Evolutionary conservation across 495 filamentous ascomycete genomes (phyloP).

Genomic region (Alectoria sarmentosa): DNA sequence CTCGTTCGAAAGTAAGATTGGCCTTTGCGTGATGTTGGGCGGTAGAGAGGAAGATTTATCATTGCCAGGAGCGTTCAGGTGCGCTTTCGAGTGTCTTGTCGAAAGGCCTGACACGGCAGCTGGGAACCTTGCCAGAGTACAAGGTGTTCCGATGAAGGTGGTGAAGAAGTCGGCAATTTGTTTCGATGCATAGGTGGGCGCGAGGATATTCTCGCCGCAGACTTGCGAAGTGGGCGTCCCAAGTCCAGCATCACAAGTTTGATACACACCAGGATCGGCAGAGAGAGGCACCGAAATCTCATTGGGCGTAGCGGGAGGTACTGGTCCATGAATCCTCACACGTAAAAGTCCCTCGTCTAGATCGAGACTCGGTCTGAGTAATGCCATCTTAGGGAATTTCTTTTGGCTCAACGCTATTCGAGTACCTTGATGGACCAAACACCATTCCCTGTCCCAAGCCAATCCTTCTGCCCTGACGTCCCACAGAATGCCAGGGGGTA

Average conservation of each 20-base stretch:
- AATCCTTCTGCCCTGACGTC: conserved; percentile 62
- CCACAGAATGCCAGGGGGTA: conserved; percentile 53
- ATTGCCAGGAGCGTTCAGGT: conserved; percentile 7
- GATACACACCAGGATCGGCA: conserved; percentile 48
- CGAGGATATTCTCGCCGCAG: conserved; percentile 61
- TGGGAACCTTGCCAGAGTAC: conserved; percentile 65
- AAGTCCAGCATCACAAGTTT: not conserved
- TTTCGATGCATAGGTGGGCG: conserved; percentile 50
- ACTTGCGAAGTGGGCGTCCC: conserved; percentile 43
- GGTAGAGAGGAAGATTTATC: conserved; percentile 33
- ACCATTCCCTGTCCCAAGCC: conserved; percentile 83
- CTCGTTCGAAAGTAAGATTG: conserved; percentile 82
- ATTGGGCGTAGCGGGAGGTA: conserved; percentile 11
- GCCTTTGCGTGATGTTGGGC: conserved; percentile 35
- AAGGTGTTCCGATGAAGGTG: conserved; percentile 54
- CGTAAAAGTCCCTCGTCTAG: conserved; percentile 46
- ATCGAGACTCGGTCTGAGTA: conserved; percentile 58
- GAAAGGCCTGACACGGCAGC: conserved; percentile 35
- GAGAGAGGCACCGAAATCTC: conserved; percentile 51
- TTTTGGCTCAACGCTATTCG: conserved; percentile 69
- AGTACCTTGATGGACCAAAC: conserved; percentile 67
- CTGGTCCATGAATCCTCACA: conserved; percentile 22
- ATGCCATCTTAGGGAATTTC: conserved; percentile 61
- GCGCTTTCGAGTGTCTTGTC: conserved; percentile 54
- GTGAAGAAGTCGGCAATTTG: conserved; percentile 61